Evolutionary conservation across 202 grass and related monocot species (phyloP).

Genomic region (Elaeis oleifera): DNA sequence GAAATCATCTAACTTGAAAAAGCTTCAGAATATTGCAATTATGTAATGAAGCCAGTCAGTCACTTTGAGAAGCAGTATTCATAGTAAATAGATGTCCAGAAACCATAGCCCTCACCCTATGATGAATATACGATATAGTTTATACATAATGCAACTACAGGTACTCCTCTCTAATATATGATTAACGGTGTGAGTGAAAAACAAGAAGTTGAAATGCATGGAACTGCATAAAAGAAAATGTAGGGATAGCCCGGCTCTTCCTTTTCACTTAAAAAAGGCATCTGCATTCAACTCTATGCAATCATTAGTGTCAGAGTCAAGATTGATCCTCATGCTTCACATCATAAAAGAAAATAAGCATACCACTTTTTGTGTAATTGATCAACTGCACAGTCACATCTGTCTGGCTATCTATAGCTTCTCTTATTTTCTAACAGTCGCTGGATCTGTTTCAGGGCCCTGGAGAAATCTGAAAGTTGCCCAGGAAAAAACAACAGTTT

Average conservation of each 20-base stretch:
- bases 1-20: no score
- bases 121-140: no score
- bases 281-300: conserved; percentile 4
- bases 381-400: conserved; percentile 90
- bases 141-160: no score
- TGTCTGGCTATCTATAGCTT: conserved; percentile 83
- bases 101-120: no score
- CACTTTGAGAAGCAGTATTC: no score
- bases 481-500: conserved; percentile 4
- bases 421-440: conserved; percentile 76
- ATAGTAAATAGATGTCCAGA: no score
- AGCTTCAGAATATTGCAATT: no score
- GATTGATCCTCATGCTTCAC: no score
- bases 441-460: conserved; percentile 72
- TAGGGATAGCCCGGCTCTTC: not conserved
- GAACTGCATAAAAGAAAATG: not conserved
- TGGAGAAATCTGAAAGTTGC: conserved; percentile 62
- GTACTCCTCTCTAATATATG: no score
- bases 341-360: conserved; percentile 7
- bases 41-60: no score
- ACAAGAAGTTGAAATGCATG: no score
- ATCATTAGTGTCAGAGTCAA: conserved; percentile 1
- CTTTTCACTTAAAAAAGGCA: not conserved
- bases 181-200: no score
- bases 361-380: conserved; percentile 96